Conservation (phyloP, 1,284 basidiomycete genomes). For the Microstroma glucosiphilum region DNA sequence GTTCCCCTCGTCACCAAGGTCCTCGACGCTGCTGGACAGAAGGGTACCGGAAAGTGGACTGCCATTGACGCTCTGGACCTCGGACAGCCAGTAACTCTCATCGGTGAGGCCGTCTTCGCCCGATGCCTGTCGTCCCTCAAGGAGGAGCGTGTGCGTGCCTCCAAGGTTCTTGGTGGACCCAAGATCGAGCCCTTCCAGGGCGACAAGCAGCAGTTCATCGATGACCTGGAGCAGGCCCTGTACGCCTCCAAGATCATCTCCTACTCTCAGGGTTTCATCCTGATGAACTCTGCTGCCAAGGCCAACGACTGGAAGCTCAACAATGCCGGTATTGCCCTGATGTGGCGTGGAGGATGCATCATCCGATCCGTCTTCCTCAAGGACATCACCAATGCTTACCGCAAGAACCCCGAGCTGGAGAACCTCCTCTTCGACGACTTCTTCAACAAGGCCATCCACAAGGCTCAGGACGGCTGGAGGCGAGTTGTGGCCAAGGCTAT, state of each 20-base stretch:
- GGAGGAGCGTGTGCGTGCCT: conserved; percentile 88
- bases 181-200: conserved; percentile 88
- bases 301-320: conserved; percentile 65
- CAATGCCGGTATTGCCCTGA: conserved; percentile 93
- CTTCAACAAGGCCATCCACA: conserved; percentile 90
- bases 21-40: conserved; percentile 78
- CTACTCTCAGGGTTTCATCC: conserved; percentile 97
- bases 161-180: conserved; percentile 82
- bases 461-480: conserved; percentile 95
- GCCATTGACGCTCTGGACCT: conserved; percentile 96
- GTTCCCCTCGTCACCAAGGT: conserved; percentile 86
- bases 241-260: conserved; percentile 89
- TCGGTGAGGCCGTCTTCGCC: conserved; percentile 98
- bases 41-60: conserved; percentile 99
- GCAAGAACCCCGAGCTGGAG: conserved; percentile 78
- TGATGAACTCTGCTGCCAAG: conserved; percentile 96
- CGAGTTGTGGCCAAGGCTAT: conserved; percentile 92
- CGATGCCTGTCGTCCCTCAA: conserved; percentile 97
- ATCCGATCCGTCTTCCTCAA: conserved; percentile 59
- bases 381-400: conserved; percentile 70
- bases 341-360: conserved; percentile 99
- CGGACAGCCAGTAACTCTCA: conserved; percentile 83
- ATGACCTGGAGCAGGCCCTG: conserved; percentile 95
- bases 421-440: conserved; percentile 94
- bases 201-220: conserved; percentile 98